These are phyloP conservation scores for Serendipita sp. DNA, from an alignment of 768 basidiomycete genomes.

Conservation along the genomic window DNA sequence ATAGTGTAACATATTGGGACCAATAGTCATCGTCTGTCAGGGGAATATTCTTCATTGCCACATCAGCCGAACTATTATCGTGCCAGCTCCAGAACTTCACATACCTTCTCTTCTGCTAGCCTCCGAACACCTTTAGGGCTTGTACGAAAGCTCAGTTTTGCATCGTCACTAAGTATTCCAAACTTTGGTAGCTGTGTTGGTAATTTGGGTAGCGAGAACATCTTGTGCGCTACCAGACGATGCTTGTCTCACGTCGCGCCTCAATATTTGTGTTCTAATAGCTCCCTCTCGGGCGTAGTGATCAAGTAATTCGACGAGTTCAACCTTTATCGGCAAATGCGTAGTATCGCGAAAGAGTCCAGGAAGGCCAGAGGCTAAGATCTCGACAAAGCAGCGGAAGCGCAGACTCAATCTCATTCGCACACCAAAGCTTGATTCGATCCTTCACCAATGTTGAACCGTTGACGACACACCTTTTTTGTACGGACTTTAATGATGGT, in stretches of 20 bases:
- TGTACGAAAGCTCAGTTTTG: constrained; percentile 77
- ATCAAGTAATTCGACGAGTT: too few relatives aligned
- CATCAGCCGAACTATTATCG: background rate
- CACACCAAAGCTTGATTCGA: too few relatives aligned
- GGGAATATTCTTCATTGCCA: constrained; percentile 42
- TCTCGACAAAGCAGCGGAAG: too few relatives aligned
- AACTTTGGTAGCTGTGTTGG: constrained; percentile 59
- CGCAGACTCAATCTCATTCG: too few relatives aligned
- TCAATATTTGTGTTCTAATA: constrained; percentile 37
- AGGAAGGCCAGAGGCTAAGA: too few relatives aligned
- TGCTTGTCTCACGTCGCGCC: constrained; percentile 12
- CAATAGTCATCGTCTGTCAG: constrained; percentile 33
- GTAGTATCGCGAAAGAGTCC: too few relatives aligned
- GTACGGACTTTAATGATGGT: too few relatives aligned
- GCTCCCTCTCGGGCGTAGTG: too few relatives aligned
- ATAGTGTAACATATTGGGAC: constrained; percentile 58
- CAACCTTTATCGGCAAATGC: too few relatives aligned
- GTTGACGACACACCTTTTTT: too few relatives aligned
- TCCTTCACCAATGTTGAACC: too few relatives aligned
- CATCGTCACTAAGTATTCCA: constrained; percentile 67
- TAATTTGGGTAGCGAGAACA: constrained; percentile 35
- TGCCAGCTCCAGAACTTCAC: constrained; percentile 17
- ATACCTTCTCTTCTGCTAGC: constrained; percentile 53
- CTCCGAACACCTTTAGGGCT: constrained; percentile 67
- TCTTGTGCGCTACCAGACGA: background rate